Evolutionary conservation across 1,284 basidiomycete species (phyloP).

Genomic region (Cryptococcus sp.): DNA sequence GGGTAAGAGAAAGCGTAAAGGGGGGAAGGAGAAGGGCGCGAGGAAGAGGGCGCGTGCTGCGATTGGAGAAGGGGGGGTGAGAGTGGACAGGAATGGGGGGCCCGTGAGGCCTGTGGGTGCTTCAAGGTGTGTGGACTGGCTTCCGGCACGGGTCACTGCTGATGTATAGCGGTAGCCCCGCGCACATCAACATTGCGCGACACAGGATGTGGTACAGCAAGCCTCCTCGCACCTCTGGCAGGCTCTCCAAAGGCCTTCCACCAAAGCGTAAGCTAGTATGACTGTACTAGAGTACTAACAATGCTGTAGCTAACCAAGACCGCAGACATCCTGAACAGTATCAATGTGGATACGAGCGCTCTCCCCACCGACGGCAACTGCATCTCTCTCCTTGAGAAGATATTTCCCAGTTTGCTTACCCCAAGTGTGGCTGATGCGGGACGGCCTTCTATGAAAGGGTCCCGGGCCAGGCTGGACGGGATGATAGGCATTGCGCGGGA

Average conservation of each 20-base stretch:
- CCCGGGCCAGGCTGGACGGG: conserved; percentile 5
- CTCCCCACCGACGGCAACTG: conserved; percentile 10
- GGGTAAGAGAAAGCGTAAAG: conserved; percentile 9
- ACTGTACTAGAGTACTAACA: neutral
- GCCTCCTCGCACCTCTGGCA: conserved; percentile 16
- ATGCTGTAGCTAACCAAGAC: neutral
- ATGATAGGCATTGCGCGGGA: conserved; percentile 29
- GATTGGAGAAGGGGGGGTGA: neutral
- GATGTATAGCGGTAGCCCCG: conserved; percentile 8
- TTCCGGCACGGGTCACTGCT: no score
- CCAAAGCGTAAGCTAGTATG: conserved; percentile 30
- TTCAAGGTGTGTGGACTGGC: no score
- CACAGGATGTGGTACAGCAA: conserved; percentile 48
- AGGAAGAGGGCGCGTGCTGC: conserved; percentile 7
- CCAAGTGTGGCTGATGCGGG: conserved; percentile 2
- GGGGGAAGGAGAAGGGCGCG: neutral
- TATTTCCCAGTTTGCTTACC: conserved; percentile 18
- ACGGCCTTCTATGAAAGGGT: conserved; percentile 1
- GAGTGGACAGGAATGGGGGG: neutral
- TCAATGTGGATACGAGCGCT: conserved; percentile 4
- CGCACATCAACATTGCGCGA: conserved; percentile 29
- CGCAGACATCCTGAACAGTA: conserved; percentile 40
- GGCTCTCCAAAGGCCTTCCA: conserved; percentile 38
- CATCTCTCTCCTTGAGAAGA: conserved; percentile 14
- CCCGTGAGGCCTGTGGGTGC: no score